phyloP scores from a whole-genome alignment of 768 basidiomycete genomes.

The Amanita rubescens region DNA sequence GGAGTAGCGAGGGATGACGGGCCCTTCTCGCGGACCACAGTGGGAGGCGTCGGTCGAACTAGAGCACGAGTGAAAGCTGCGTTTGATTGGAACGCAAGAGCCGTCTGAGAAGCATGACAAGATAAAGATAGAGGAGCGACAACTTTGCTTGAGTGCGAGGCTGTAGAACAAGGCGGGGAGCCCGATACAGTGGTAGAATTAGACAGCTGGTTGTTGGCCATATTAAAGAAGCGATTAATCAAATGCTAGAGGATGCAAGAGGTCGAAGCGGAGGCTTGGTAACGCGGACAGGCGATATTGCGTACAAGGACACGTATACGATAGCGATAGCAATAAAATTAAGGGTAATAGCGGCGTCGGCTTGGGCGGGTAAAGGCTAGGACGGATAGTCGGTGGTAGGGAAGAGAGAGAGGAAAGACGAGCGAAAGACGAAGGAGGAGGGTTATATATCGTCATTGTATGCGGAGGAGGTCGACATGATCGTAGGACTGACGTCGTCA shows the following conservation, averaged over 20 bases:
- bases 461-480: too few species aligned
- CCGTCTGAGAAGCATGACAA: conserved; percentile 3
- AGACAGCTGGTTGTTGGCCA: conserved; percentile 2
- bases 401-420: neutral
- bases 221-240: conserved; percentile 1
- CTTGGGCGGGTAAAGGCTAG: conserved; percentile 3
- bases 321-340: conserved; percentile 10
- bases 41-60: too few species aligned
- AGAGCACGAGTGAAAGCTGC: conserved; percentile 1
- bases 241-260: neutral
- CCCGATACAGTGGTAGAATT: neutral
- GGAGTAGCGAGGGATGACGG: neutral
- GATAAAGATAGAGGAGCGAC: conserved; percentile 2
- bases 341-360: conserved; percentile 8
- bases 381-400: conserved; percentile 5
- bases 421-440: neutral
- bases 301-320: conserved; percentile 9
- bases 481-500: conserved; percentile 7
- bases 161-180: neutral
- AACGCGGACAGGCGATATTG: conserved; percentile 6
- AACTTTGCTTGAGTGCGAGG: too few species aligned
- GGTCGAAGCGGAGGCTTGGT: neutral
- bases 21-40: too few species aligned
- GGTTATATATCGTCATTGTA: conserved; percentile 9
- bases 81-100: conserved; percentile 6